Evolutionary conservation across 2,329 filamentous ascomycete species (phyloP).

Genomic region (Nothomitra cinnamomea): DNA sequence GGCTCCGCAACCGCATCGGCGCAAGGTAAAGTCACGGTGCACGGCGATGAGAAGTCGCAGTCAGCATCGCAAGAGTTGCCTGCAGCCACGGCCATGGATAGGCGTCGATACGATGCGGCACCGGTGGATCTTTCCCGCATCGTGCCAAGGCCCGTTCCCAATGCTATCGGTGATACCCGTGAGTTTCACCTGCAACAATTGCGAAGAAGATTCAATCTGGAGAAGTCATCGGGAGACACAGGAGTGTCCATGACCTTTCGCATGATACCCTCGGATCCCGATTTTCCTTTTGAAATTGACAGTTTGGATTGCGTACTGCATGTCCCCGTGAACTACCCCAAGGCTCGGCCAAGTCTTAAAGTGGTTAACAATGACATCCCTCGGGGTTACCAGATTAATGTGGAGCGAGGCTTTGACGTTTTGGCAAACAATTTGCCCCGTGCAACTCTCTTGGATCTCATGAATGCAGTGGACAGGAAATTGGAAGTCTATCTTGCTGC

Average conservation of each 20-base stretch:
- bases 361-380: slow-evolving; percentile 56
- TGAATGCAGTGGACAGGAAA: slow-evolving; percentile 55
- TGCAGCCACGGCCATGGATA: neutral
- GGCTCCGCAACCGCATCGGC: too few species aligned
- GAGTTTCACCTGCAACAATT: slow-evolving; percentile 62
- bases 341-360: slow-evolving; percentile 36
- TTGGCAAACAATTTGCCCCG: slow-evolving; percentile 38
- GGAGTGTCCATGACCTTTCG: slow-evolving; percentile 42
- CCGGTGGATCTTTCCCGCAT: slow-evolving; percentile 29
- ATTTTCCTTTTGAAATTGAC: slow-evolving; percentile 65
- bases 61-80: slow-evolving; percentile 4
- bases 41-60: slow-evolving; percentile 7
- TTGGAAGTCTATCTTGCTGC: slow-evolving; percentile 53
- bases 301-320: slow-evolving; percentile 49
- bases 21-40: slow-evolving; percentile 6
- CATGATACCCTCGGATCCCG: slow-evolving; percentile 59
- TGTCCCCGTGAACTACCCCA: slow-evolving; percentile 48
- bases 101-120: slow-evolving; percentile 15
- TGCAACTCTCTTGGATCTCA: slow-evolving; percentile 44
- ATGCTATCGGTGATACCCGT: slow-evolving; percentile 49
- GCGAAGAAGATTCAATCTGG: slow-evolving; percentile 43
- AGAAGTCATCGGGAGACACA: slow-evolving; percentile 27
- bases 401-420: slow-evolving; percentile 55
- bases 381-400: slow-evolving; percentile 55
- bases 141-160: slow-evolving; percentile 48